Evolutionary conservation across 768 basidiomycete genomes (phyloP), one percentile per base, ranked within the genome.

Genomic region (Kwoniella sp.): DNA sequence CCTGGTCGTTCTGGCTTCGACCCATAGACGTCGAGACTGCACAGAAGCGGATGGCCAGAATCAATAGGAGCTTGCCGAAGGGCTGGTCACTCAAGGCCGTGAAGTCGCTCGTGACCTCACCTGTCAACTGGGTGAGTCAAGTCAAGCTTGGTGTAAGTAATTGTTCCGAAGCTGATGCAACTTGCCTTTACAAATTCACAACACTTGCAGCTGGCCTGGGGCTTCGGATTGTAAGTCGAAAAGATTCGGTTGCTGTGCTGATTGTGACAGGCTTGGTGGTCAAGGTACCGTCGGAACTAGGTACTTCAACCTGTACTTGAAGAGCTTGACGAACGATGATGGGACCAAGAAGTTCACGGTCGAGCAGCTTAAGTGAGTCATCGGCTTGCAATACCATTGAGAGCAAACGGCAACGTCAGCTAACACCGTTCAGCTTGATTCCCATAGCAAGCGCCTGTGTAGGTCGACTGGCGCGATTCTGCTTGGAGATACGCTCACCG

Each of bases 1-100:
- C 75, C 5, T 68, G 72, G 69, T 48, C 77, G 0, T 66, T 76
- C 66, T 79, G 77, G 77, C 68, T 76, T 64, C 61, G 63, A 13
- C 52, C 59, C 12, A 58, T 63, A 4, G 65, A 79, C 52, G 28
- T 66, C 26, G 67, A 68, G 8, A 66, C 76, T 30, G 77, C 75
- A 9, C 11, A 38, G 2, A 66, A 61, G 11, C 68, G 77, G 22
- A 65, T 69, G 1, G 45, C 61, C 13, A 70, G 67, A 28, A 73
- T 73, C 67, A 63, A 66, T 8, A 68, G 75, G 55, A 62, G 69
- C 1, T 67, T 68, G 41, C 69, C 70, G 41, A 75, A 75, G 60
- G 70, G 67, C 34, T 71, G 75, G 58, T 76, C 63, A n/a, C 45
- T 64, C 23, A 37, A 55, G 9, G 68, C 74, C 7, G 66, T 74